Evolutionary conservation across 352 stramenopile species (phyloP), one percentile per base, ranked within the genome.

Genomic region (Globisporangium radiosum): DNA sequence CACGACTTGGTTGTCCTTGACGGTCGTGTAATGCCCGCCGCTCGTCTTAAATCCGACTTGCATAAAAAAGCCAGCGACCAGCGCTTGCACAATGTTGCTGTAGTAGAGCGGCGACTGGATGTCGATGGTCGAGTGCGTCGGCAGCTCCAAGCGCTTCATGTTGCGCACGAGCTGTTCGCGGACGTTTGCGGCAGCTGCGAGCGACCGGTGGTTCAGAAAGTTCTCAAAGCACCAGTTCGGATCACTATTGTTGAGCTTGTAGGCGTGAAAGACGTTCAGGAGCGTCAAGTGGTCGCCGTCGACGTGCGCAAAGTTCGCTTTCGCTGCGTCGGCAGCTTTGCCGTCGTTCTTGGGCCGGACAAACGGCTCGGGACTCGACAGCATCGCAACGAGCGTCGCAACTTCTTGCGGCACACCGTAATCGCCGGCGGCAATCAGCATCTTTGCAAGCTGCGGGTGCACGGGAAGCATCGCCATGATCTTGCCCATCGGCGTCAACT

Each of bases 1-100:
- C 40, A 99, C 97, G 9, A 98, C 85, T 72, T 99, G 97, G 74
- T 99, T 99, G 72, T 99, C 97, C 76, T 99, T 99, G 48, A 99
- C 90, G 5, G 97, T 99, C 38, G 99, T 73, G 76, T 99, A 99
- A 58, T 96, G 85, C 49, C 96, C 96, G 39, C 82, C 74, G 37
- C 69, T 78, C 7, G 66, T 68, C 64, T 89, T 90, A 70, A 98
- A 95, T 0, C 90, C 97, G 19, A 99, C 88, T 56, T 94, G 81
- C 96, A 99, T 99, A 78, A 99, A 99, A 79, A 99, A 99, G 42
- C 95, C 97, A 19, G 85, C 82, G 17, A 96, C 96, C 13, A 99
- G 73, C 43, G 94, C 81, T 65, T 96, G 92, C 55, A 92, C 84
- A 54, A 98, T 97, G 70, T 97, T 97, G 49, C 74, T 73, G 68